These are phyloP conservation scores for Oryza officinalis DNA, from an alignment of 176 grass and related monocot species.

Conservation along the genomic window DNA sequence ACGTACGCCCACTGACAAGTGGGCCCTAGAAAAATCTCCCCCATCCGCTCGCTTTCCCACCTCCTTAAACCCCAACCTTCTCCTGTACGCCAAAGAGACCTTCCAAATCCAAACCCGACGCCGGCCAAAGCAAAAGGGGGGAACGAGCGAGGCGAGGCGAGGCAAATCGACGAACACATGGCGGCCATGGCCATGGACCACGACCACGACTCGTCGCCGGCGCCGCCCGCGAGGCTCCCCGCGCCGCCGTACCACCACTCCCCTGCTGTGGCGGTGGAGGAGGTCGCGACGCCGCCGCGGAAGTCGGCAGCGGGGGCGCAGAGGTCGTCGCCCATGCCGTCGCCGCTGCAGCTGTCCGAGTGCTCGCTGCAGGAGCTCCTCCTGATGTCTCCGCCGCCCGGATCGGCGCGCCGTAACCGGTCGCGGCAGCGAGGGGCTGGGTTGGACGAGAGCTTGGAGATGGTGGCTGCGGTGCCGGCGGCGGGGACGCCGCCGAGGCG, in stretches of 20 bases:
- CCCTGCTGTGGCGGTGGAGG: not conserved
- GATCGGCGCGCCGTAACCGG: constrained; percentile 25
- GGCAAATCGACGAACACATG: constrained; percentile 39
- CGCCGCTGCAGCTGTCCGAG: constrained; percentile 48
- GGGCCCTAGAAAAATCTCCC: not conserved
- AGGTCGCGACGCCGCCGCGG: constrained; percentile 30
- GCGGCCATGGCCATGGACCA: not conserved
- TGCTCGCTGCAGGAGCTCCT: constrained; percentile 66
- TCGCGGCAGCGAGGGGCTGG: constrained; percentile 7
- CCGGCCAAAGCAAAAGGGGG: not conserved
- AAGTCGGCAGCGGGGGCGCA: constrained; percentile 38
- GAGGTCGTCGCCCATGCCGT: constrained; percentile 46
- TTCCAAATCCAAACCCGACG: not conserved
- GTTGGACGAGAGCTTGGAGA: constrained; percentile 47
- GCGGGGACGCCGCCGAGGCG: constrained; percentile 39
- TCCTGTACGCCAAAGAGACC: not conserved
- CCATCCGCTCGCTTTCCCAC: not conserved
- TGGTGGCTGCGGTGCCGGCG: constrained; percentile 12
- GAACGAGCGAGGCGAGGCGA: not conserved
- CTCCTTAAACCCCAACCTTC: not conserved
- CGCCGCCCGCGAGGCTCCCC: constrained; percentile 6
- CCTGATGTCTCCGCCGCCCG: constrained; percentile 60
- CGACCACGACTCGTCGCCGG: constrained; percentile 6
- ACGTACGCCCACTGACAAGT: not conserved
- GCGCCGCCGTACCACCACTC: constrained; percentile 47